A percentile compares a stretch with the other conserved stretches of the same genome.
These are phyloP conservation scores for Wickerhamomyces hampshirensis DNA, from an alignment of 805 yeast genomes.

Conservation along the genomic window DNA sequence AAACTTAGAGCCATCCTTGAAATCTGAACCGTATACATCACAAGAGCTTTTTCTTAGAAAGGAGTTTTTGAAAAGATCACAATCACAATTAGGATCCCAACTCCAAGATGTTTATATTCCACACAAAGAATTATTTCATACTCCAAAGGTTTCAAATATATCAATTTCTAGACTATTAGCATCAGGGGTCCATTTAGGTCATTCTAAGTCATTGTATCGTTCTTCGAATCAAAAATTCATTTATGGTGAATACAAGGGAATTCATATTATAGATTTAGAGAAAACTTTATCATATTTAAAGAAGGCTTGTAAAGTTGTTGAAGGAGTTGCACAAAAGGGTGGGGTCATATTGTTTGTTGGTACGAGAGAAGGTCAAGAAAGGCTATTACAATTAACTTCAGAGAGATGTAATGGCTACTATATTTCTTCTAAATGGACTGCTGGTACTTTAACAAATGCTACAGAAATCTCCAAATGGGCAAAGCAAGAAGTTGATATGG, in stretches of 20 bases:
- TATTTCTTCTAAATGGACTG: slow-evolving; percentile 84
- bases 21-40: slow-evolving; percentile 61
- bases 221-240: slow-evolving; percentile 81
- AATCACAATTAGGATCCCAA: slow-evolving; percentile 60
- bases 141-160: slow-evolving; percentile 51
- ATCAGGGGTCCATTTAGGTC: slow-evolving; percentile 94
- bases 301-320: slow-evolving; percentile 80
- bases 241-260: slow-evolving; percentile 84
- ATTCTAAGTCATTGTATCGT: slow-evolving; percentile 73
- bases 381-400: slow-evolving; percentile 77
- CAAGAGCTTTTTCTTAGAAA: slow-evolving; percentile 79
- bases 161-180: slow-evolving; percentile 73
- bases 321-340: slow-evolving; percentile 77
- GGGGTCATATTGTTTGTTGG: slow-evolving; percentile 86
- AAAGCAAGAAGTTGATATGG: slow-evolving; percentile 73
- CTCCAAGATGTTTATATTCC: slow-evolving; percentile 63
- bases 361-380: slow-evolving; percentile 70
- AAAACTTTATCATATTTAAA: slow-evolving; percentile 72
- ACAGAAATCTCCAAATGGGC: slow-evolving; percentile 59
- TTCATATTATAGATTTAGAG: slow-evolving; percentile 86
- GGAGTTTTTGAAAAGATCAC: slow-evolving; percentile 50
- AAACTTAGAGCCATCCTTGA: slow-evolving; percentile 54
- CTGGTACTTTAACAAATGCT: slow-evolving; percentile 90
- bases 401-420: slow-evolving; percentile 71
- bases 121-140: slow-evolving; percentile 56